A percentile compares a stretch with the other conserved stretches of the same genome.
Evolutionary conservation across 441 rosid species (phyloP).

Genomic region (Dalechampia spathulata): DNA sequence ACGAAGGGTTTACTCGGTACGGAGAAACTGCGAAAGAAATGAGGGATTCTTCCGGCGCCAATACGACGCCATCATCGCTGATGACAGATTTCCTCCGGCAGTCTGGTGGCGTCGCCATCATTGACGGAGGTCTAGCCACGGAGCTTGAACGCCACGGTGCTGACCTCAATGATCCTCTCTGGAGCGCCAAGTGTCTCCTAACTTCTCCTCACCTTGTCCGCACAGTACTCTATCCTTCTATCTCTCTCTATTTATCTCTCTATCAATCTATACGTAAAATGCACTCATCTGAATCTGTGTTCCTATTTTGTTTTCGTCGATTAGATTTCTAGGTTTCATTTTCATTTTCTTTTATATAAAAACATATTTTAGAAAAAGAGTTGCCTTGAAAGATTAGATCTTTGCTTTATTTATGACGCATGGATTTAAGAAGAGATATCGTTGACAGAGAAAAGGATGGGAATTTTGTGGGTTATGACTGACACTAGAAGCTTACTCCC

Average conservation of each 20-base stretch:
- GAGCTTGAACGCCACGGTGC: conserved; percentile 85
- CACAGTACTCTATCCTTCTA: conserved; percentile 28
- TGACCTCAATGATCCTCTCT: conserved; percentile 87
- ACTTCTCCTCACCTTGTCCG: conserved; percentile 74
- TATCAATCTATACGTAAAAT: too few relatives aligned
- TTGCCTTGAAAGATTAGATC: neutral
- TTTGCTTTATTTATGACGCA: too few relatives aligned
- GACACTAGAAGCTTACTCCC: too few relatives aligned
- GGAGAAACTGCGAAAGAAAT: neutral
- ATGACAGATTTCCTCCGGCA: conserved; percentile 55
- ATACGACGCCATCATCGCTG: conserved; percentile 22
- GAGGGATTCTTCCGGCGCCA: conserved; percentile 20
- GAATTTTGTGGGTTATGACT: too few relatives aligned
- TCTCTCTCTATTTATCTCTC: too few relatives aligned
- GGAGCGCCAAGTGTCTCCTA: conserved; percentile 93
- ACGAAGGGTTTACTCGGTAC: too few relatives aligned
- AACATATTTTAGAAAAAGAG: too few relatives aligned
- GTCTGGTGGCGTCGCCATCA: conserved; percentile 54
- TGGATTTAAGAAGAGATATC: too few relatives aligned
- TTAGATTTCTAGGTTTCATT: neutral
- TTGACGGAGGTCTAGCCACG: conserved; percentile 90
- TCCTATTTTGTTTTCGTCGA: conserved; percentile 3
- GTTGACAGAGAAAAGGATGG: too few relatives aligned
- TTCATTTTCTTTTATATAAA: too few relatives aligned
- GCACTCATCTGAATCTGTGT: too few relatives aligned